phyloP scores from a whole-genome alignment of 2,329 filamentous ascomycete species.

The Phaeosphaeria sp. region DNA sequence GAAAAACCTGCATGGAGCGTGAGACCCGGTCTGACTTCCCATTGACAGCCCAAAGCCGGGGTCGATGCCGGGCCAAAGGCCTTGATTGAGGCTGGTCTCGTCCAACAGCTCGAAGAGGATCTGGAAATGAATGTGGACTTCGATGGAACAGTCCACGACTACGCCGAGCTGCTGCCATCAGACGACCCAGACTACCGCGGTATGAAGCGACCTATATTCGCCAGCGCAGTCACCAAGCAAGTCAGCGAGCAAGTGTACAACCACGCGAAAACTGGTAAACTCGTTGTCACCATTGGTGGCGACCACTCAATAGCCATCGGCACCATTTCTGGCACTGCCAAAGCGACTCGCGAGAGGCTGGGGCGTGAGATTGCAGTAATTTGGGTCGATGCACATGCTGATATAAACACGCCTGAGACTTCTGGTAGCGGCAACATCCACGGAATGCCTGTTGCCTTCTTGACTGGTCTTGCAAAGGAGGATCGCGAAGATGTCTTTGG shows the following conservation, averaged over 20 bases:
- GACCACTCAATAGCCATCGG: constrained; percentile 98
- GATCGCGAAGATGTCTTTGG: constrained; percentile 82
- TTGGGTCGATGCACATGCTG: constrained; percentile 97
- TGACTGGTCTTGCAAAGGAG: constrained; percentile 83
- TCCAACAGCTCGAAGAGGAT: constrained; percentile 81
- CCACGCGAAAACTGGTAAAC: constrained; percentile 80
- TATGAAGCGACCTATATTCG: constrained; percentile 93
- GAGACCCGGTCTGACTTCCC: constrained; percentile 8
- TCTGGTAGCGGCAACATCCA: constrained; percentile 93
- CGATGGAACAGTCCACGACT: constrained; percentile 81
- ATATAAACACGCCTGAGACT: constrained; percentile 95
- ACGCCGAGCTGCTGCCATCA: constrained; percentile 74
- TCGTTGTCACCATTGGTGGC: constrained; percentile 91
- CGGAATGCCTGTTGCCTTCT: constrained; percentile 94
- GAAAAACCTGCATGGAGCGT: neutral
- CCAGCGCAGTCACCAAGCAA: constrained; percentile 81
- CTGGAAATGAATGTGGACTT: constrained; percentile 88
- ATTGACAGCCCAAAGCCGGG: constrained; percentile 77
- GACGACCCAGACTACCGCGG: constrained; percentile 79
- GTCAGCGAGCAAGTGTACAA: constrained; percentile 86
- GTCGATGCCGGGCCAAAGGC: constrained; percentile 90
- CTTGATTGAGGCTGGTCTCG: constrained; percentile 85
- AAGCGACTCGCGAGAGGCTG: constrained; percentile 83
- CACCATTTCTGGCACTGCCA: constrained; percentile 84
- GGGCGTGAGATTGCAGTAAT: constrained; percentile 88